Percentiles rank a stretch among this genome's conserved stretches.
Conservation (phyloP, 1,139 yeast genomes). For the Yamadazyma oceani region DNA sequence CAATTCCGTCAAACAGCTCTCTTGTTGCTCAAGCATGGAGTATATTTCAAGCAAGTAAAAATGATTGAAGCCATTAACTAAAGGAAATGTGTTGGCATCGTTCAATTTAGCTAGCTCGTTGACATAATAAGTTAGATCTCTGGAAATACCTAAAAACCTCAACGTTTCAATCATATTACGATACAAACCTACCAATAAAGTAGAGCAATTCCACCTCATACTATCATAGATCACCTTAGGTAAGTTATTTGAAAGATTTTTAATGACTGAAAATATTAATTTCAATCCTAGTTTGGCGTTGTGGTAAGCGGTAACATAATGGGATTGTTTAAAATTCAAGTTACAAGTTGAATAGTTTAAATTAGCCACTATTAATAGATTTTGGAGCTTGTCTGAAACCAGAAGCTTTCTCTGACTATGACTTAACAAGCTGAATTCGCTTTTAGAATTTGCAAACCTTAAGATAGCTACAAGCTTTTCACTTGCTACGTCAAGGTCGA, state of each 20-base stretch:
- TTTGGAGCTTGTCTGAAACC: constrained; percentile 27
- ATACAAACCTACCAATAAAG: constrained; percentile 34
- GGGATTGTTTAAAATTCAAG: constrained; percentile 17
- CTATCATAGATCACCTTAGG: constrained; percentile 20
- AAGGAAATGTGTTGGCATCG: constrained; percentile 24
- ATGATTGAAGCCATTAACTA: constrained; percentile 27
- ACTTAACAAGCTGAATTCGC: constrained; percentile 28
- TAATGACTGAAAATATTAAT: constrained; percentile 41
- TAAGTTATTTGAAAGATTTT: constrained; percentile 29
- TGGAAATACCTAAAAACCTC: constrained; percentile 50
- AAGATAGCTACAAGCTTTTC: constrained; percentile 24
- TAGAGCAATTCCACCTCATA: constrained; percentile 37
- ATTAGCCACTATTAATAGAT: constrained; percentile 35
- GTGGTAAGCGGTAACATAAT: constrained; percentile 25
- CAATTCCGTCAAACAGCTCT: constrained; percentile 4
- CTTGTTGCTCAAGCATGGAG: constrained; percentile 14
- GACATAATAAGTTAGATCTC: constrained; percentile 52
- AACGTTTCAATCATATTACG: constrained; percentile 33
- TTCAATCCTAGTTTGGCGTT: constrained; percentile 40
- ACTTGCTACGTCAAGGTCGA: constrained; percentile 19
- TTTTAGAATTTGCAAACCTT: constrained; percentile 26
- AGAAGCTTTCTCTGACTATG: constrained; percentile 13
- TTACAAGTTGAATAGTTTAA: constrained; percentile 33
- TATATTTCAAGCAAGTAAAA: constrained; percentile 19
- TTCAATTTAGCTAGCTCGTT: constrained; percentile 46